Conservation (phyloP, 805 yeast species). For the Metschnikowia henanensis region DNA sequence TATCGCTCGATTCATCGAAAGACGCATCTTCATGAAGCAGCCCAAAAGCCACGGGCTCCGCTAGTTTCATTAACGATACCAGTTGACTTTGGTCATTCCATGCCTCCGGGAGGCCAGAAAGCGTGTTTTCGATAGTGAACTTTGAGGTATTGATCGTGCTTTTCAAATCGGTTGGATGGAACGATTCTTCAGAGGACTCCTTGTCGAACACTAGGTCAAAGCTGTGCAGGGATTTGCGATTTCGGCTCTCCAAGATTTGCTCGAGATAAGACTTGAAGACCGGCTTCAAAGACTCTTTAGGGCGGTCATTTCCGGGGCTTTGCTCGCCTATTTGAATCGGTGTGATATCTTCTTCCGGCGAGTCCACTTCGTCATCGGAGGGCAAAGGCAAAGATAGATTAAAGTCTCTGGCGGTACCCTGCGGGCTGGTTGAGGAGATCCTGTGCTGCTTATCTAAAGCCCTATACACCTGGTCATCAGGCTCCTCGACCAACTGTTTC, state of each 20-base stretch:
- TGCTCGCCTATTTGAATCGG: not conserved
- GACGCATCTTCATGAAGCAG: slow-evolving; percentile 8
- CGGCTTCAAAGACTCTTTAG: slow-evolving; percentile 8
- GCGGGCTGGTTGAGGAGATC: slow-evolving; percentile 14
- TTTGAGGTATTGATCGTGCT: slow-evolving; percentile 14
- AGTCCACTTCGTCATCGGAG: slow-evolving; percentile 16
- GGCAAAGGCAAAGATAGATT: slow-evolving; percentile 34
- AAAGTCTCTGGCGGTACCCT: slow-evolving; percentile 17
- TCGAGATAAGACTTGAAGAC: slow-evolving; percentile 31
- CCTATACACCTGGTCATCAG: slow-evolving; percentile 12
- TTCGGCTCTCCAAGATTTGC: slow-evolving; percentile 26
- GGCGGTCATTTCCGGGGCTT: not conserved
- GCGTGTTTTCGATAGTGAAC: slow-evolving; percentile 18
- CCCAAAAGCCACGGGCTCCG: slow-evolving; percentile 20
- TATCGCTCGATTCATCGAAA: slow-evolving; percentile 16
- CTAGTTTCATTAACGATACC: slow-evolving; percentile 5
- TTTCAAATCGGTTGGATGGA: slow-evolving; percentile 1
- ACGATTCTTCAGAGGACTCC: slow-evolving; percentile 8
- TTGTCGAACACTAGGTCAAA: slow-evolving; percentile 10
- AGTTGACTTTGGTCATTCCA: not conserved
- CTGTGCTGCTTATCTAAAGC: slow-evolving; percentile 15
- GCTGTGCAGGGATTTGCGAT: slow-evolving; percentile 2
- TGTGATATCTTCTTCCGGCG: slow-evolving; percentile 3
- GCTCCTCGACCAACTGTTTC: slow-evolving; percentile 15
- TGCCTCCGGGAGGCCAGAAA: slow-evolving; percentile 18